Conservation (phyloP, 148 eudicot genomes). For the Mesembryanthemum crystallinum region DNA sequence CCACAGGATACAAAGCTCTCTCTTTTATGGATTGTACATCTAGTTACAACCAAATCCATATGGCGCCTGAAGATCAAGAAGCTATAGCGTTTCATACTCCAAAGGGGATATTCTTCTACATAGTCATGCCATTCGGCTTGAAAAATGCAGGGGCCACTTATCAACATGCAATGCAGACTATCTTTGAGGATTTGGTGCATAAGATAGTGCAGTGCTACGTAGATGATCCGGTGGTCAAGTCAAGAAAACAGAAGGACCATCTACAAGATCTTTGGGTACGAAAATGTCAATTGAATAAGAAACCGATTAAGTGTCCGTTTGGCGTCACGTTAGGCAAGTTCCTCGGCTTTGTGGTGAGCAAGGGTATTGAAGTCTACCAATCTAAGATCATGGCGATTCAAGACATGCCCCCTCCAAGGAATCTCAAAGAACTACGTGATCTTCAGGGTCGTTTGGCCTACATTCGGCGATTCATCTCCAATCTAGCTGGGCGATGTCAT, state of each 20-base stretch:
- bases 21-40: constrained; percentile 12
- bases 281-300: not conserved
- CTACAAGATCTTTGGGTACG: not conserved
- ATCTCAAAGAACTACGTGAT: not conserved
- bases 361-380: not conserved
- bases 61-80: too few relatives aligned
- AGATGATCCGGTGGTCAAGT: too few relatives aligned
- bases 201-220: too few relatives aligned
- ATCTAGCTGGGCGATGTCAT: not conserved
- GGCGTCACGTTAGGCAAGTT: not conserved
- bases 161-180: constrained; percentile 15
- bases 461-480: not conserved
- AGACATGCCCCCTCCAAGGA: not conserved
- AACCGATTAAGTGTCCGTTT: too few relatives aligned
- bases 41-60: too few relatives aligned
- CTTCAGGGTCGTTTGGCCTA: constrained; percentile 9
- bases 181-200: constrained; percentile 14
- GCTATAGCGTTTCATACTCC: constrained; percentile 6
- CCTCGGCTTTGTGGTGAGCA: not conserved
- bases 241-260: not conserved
- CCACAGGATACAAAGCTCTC: not conserved
- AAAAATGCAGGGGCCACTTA: not conserved
- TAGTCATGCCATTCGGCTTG: constrained; percentile 1
- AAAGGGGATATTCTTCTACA: constrained; percentile 12
- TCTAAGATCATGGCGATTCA: not conserved